Evolutionary conservation across 805 yeast species (phyloP).

Genomic region (Komagataella kurtzmanii): DNA sequence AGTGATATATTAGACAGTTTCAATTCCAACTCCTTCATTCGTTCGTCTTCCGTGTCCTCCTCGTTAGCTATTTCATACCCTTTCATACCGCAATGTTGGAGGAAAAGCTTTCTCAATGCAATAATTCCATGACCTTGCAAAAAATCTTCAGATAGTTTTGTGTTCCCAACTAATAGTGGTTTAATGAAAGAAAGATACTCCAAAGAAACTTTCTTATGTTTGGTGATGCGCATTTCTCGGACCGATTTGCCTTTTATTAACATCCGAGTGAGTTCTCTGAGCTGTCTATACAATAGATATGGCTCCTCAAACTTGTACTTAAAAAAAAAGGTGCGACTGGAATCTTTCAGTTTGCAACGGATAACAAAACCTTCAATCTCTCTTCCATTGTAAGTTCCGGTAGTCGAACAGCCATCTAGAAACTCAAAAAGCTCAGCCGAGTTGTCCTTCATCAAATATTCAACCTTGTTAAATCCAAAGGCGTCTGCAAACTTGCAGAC

Average conservation of each 20-base stretch:
- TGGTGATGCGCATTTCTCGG: conserved; percentile 23
- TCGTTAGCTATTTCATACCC: conserved; percentile 46
- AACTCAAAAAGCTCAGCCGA: conserved; percentile 31
- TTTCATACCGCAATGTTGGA: conserved; percentile 34
- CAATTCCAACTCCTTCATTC: conserved; percentile 7
- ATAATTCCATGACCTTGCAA: conserved; percentile 59
- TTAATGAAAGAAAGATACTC: conserved; percentile 58
- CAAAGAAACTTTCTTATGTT: conserved; percentile 47
- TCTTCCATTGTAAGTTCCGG: conserved; percentile 56
- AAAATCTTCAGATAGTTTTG: conserved; percentile 30
- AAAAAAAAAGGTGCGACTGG: conserved; percentile 51
- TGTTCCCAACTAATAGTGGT: conserved; percentile 37
- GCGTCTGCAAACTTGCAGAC: conserved; percentile 46
- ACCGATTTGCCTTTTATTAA: conserved; percentile 25
- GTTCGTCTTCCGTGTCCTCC: conserved; percentile 20
- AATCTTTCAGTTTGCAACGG: conserved; percentile 32
- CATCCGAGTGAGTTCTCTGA: conserved; percentile 74
- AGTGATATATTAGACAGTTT: conserved; percentile 10
- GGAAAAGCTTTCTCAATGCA: conserved; percentile 51
- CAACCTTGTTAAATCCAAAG: conserved; percentile 62
- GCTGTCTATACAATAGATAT: conserved; percentile 75
- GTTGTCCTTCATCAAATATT: conserved; percentile 25
- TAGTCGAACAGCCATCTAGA: conserved; percentile 39
- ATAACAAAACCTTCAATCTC: conserved; percentile 94
- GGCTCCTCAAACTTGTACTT: conserved; percentile 95